Base-by-base conservation (phyloP, 257 asterid genomes). In the Solanum habrochaites region DNA sequence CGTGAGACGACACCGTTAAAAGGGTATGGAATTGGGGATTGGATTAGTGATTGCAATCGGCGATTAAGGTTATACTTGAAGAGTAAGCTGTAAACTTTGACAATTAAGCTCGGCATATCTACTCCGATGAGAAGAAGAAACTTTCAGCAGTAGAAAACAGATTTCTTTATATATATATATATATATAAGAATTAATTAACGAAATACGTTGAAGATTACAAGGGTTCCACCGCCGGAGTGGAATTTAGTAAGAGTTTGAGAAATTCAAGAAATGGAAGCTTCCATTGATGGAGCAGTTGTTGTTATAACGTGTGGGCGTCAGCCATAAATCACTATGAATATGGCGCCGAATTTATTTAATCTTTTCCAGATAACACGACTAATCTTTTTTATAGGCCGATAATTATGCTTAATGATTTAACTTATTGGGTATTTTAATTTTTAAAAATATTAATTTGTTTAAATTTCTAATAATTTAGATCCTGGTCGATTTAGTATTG, bases 21-120 rank as follows among this genome's bases (percentile, higher is more conserved):
- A 20, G 81, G 60, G 15, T 32, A 21, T 40, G 73, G 8, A 75
- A 12, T 58, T 43, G 58, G 86, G 67, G 91, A 84, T 66, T 92
- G 93, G 31, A 88, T 69, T 86, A 94, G 91, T 71, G 91, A 58
- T 42, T 92, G 94, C 21, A 96, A 87, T 88, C 89, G 92, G 52
- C 94, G 96, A 73, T 91, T 94, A 83, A 94, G 94, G 88, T 91
- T 87, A 93, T 94, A 96, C 84, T 96, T 96, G 91, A 90, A 93
- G 39, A 93, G 83, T 21, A 92, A 92, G 93, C 98, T 94, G 89
- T 93, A 91, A 3, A 92, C 88, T 86, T 92, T 94, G 40, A 93
- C 95, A 75, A 93, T 85, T 40, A 96, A 89, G 86, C 90, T 94
- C 91, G 97, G 98, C 99, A 96, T 86, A 81, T 78, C 64, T 15